Conservation (phyloP, 352 stramenopile genomes). For the Blastocystis sp. region DNA sequence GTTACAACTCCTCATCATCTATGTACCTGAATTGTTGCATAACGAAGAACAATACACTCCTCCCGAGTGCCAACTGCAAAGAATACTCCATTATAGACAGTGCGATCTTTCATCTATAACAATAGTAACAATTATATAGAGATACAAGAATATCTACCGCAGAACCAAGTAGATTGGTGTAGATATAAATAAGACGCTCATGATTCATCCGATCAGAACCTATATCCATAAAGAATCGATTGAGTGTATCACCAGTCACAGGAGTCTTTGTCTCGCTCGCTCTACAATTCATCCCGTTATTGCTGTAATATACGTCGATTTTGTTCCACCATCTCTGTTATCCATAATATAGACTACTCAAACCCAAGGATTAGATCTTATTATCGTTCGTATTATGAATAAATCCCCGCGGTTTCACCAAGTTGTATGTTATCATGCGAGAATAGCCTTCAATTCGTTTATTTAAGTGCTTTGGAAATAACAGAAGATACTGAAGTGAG, state of each 20-base stretch:
- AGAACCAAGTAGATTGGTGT: conserved; percentile 4
- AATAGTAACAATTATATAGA: neutral
- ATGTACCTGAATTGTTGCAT: neutral
- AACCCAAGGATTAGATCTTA: neutral
- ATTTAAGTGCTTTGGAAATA: neutral
- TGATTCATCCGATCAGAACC: conserved; percentile 15
- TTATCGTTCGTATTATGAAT: neutral
- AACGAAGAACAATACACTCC: neutral
- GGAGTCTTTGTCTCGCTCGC: neutral
- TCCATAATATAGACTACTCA: neutral
- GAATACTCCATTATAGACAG: conserved; percentile 32
- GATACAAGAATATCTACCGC: conserved; percentile 2
- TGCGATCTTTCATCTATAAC: conserved; percentile 11
- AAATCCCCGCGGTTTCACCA: neutral
- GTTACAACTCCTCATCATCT: neutral
- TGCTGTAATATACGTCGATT: neutral
- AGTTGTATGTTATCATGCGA: no score
- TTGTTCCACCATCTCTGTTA: neutral
- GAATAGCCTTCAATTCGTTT: neutral
- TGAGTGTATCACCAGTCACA: neutral
- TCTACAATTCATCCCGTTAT: neutral
- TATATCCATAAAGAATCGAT: neutral
- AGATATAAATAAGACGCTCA: conserved; percentile 17
- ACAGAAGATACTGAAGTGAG: neutral
- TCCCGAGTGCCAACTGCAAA: neutral